Evolutionary conservation across 2,329 filamentous ascomycete species (phyloP).

Genomic region (Truncatella angustata): DNA sequence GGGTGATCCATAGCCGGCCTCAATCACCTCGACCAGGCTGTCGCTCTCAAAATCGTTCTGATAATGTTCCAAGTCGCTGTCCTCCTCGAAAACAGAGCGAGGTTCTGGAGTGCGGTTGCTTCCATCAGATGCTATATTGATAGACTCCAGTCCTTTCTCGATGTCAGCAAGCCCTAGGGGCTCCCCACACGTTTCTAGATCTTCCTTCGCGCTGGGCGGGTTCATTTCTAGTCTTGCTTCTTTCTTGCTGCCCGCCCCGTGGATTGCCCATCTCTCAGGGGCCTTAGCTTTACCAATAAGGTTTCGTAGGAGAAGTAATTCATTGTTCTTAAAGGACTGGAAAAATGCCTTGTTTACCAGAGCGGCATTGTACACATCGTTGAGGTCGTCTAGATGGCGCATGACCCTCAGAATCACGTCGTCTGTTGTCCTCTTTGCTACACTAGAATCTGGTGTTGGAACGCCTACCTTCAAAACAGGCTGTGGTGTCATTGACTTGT

Average conservation of each 20-base stretch:
- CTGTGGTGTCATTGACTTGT: conserved; percentile 35
- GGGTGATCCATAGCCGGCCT: not conserved
- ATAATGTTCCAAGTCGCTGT: not conserved
- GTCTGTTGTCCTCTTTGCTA: conserved; percentile 18
- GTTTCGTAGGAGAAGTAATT: conserved; percentile 33
- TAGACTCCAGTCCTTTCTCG: not conserved
- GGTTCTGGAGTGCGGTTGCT: not conserved
- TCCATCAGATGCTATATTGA: not conserved
- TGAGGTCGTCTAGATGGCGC: conserved; percentile 34
- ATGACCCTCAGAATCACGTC: conserved; percentile 39
- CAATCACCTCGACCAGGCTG: not conserved
- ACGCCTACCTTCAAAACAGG: conserved; percentile 18
- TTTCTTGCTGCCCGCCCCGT: not conserved
- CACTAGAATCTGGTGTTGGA: not conserved
- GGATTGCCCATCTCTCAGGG: not conserved
- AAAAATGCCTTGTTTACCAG: conserved; percentile 43
- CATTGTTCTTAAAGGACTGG: conserved; percentile 42
- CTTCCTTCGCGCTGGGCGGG: not conserved
- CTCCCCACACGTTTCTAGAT: not conserved
- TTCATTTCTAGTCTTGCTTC: conserved; percentile 1
- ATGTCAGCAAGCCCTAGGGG: not conserved
- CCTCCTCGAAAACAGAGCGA: not conserved
- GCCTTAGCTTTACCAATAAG: conserved; percentile 16
- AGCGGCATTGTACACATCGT: conserved; percentile 42
- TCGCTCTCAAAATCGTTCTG: conserved; percentile 26